Evolutionary conservation across 2,329 filamentous ascomycete species (phyloP).

Genomic region (Drechslerella coelobrocha): DNA sequence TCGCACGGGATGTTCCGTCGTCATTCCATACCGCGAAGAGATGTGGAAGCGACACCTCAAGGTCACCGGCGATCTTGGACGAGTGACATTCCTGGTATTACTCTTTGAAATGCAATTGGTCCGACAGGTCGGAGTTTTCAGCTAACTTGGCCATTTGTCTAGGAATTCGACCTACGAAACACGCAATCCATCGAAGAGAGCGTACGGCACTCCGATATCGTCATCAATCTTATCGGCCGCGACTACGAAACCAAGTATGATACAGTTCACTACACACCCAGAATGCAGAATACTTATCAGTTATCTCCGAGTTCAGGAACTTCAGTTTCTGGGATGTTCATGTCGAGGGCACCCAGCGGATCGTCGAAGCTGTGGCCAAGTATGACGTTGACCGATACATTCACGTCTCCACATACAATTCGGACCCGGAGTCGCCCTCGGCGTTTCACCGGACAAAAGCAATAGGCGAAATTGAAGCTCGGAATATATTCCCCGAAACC

Average conservation of each 20-base stretch:
- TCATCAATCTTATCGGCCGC: slow-evolving; percentile 93
- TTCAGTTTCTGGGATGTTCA: slow-evolving; percentile 92
- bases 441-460: slow-evolving; percentile 93
- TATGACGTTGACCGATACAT: slow-evolving; percentile 98
- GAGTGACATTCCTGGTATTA: slow-evolving; percentile 79
- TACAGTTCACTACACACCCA: neutral
- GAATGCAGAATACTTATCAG: slow-evolving; percentile 6
- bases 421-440: slow-evolving; percentile 76
- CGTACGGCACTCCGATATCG: slow-evolving; percentile 94
- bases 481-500: slow-evolving; percentile 92
- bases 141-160: too few species aligned
- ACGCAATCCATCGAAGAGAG: slow-evolving; percentile 95
- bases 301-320: slow-evolving; percentile 70
- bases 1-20: slow-evolving; percentile 89
- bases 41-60: slow-evolving; percentile 98
- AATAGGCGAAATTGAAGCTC: slow-evolving; percentile 78
- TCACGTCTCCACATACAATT: slow-evolving; percentile 95
- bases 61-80: slow-evolving; percentile 90
- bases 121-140: too few species aligned
- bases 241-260: slow-evolving; percentile 93
- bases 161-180: slow-evolving; percentile 96
- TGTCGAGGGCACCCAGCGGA: slow-evolving; percentile 88
- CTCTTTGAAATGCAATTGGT: too few species aligned
- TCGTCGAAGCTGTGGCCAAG: slow-evolving; percentile 91
- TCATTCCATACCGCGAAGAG: slow-evolving; percentile 93